These are phyloP conservation scores for Fusarium nanum DNA, from an alignment of 2,329 filamentous ascomycete species.

Conservation along the genomic window DNA sequence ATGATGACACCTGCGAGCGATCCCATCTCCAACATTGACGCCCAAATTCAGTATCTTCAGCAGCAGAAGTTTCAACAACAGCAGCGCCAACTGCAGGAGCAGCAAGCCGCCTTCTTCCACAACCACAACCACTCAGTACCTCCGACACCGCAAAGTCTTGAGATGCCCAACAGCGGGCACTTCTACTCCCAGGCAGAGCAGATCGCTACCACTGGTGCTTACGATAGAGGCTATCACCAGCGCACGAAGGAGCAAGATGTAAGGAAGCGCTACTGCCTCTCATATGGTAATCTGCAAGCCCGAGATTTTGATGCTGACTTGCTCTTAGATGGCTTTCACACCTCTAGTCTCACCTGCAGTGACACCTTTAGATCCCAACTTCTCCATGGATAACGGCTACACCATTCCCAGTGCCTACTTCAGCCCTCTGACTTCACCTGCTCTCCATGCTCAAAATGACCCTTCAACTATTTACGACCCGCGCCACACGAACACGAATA, in stretches of 20 bases:
- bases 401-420: constrained; percentile 79
- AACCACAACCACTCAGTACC: constrained; percentile 73
- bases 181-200: constrained; percentile 70
- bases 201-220: constrained; percentile 67
- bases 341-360: constrained; percentile 87
- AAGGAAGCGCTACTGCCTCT: constrained; percentile 45
- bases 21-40: constrained; percentile 69
- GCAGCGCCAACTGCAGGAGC: constrained; percentile 68
- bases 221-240: constrained; percentile 72
- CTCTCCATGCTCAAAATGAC: constrained; percentile 69
- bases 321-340: constrained; percentile 76
- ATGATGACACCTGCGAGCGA: constrained; percentile 61
- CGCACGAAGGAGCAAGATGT: constrained; percentile 76
- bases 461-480: constrained; percentile 38
- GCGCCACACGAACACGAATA: constrained; percentile 53
- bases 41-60: constrained; percentile 74
- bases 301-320: constrained; percentile 16
- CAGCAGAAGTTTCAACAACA: constrained; percentile 72
- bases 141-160: constrained; percentile 83
- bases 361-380: constrained; percentile 80
- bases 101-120: constrained; percentile 65
- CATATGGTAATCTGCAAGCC: neutral
- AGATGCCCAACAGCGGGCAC: constrained; percentile 70
- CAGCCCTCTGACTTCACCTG: constrained; percentile 84
- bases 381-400: constrained; percentile 69